A percentile compares a stretch with the other conserved stretches of the same genome.
Evolutionary conservation across 2,329 filamentous ascomycete genomes (phyloP).

Genomic region (Plenodomus tracheiphilus): DNA sequence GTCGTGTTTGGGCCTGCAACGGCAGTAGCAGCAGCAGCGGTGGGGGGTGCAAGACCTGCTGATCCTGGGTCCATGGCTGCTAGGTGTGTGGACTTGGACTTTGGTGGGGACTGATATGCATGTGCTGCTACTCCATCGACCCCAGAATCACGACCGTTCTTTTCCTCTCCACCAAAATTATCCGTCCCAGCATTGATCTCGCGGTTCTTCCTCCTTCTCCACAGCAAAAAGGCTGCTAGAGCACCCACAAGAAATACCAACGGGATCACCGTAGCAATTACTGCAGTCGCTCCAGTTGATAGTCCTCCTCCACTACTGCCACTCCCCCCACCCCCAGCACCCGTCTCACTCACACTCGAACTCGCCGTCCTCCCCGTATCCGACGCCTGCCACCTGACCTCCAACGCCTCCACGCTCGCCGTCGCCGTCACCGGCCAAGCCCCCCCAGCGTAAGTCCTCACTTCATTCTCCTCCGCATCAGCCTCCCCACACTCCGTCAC

Average conservation of each 20-base stretch:
- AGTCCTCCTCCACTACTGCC: slow-evolving; percentile 49
- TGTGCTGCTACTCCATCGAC: neutral
- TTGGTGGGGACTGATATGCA: neutral
- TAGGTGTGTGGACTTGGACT: neutral
- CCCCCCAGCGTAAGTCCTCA: slow-evolving; percentile 11
- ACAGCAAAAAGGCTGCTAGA: slow-evolving; percentile 18
- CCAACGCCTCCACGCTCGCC: slow-evolving; percentile 15
- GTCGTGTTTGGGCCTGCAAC: neutral
- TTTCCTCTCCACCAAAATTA: slow-evolving; percentile 2
- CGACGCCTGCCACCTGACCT: slow-evolving; percentile 17
- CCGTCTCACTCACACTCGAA: neutral
- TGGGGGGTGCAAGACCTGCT: neutral
- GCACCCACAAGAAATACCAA: slow-evolving; percentile 69
- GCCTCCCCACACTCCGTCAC: slow-evolving; percentile 25
- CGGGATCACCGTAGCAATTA: slow-evolving; percentile 87
- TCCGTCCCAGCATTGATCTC: slow-evolving; percentile 4
- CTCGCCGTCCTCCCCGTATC: slow-evolving; percentile 9
- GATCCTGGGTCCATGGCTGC: neutral
- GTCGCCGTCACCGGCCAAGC: slow-evolving; percentile 15
- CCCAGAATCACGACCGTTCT: neutral
- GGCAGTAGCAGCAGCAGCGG: neutral
- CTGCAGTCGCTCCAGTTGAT: slow-evolving; percentile 69
- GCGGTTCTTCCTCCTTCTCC: slow-evolving; percentile 16
- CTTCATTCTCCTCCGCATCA: slow-evolving; percentile 25
- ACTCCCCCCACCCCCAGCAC: neutral